Base-by-base conservation (phyloP, 345 rosid genomes). In the Gossypium stocksii region DNA sequence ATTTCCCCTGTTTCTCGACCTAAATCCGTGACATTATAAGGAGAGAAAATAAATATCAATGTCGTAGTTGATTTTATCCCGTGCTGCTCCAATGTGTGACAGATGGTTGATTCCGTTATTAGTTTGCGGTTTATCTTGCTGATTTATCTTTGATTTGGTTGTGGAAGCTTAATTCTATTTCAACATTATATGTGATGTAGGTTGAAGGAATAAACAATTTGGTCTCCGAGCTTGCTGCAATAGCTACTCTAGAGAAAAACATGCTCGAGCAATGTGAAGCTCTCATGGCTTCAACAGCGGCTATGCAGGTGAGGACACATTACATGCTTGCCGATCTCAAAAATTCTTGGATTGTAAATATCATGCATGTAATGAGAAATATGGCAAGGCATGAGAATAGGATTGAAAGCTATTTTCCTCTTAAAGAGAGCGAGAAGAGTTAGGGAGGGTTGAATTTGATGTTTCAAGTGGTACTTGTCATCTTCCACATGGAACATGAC, bases 211-310 rank as follows among this genome's bases (percentile, higher is more conserved):
- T 85, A 83, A 86, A 85, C 64, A 76, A 72, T 59, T 82, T 86
- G 84, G 89, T 89, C 75, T 89, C 90, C 17, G 91, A 87, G 78
- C 93, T 94, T 68, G 93, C 94, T 66, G 71, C 77, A 78, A 73
- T 83, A 78, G 83, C 85, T 52, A 83, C 80, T 46, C 80, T 72
- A 48, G 98, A 91, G 83, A 89, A 81, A 43, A 74, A 82, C 65
- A 77, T 87, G 87, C 86, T 94, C 75, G 89, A 75, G n/a, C 85
- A 86, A 66, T 92, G 91, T 74, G 93, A 92, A 86, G 71, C 83
- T 78, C 83, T 94, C 12, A 81, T 94, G 85, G 86, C 85, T 81
- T 85, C 94, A 66, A 82, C 87, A 0, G 84, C 89, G 57, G 87
- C 86, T 51, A 78, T 85, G 88, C 93, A 92, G 98, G 98, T 94